Evolutionary conservation across 2,329 filamentous ascomycete genomes (phyloP).

Genomic region (Arthrobotrys sinensis): DNA sequence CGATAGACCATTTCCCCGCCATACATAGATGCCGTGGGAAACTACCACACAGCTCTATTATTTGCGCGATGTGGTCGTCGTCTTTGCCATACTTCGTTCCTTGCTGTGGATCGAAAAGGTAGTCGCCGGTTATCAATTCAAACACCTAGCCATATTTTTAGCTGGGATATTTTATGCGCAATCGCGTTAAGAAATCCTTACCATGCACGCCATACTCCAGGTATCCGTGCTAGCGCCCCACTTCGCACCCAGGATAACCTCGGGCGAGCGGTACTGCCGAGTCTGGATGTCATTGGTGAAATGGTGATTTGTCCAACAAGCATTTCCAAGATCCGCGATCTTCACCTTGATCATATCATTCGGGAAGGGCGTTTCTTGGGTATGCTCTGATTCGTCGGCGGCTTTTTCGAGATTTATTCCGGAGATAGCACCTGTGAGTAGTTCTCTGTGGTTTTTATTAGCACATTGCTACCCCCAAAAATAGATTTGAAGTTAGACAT

Average conservation of each 20-base stretch:
- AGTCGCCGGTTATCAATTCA: conserved; percentile 97
- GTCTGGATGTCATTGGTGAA: conserved; percentile 99
- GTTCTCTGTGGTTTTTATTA: conserved; percentile 74
- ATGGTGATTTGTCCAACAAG: conserved; percentile 98
- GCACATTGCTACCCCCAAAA: neutral
- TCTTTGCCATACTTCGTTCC: conserved; percentile 99
- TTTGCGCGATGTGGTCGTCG: conserved; percentile 98
- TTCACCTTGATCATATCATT: conserved; percentile 95
- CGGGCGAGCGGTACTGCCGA: conserved; percentile 94
- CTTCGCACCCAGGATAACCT: conserved; percentile 95
- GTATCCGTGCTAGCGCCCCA: conserved; percentile 99
- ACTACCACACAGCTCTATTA: conserved; percentile 93
- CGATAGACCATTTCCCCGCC: conserved; percentile 95
- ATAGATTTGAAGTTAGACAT: conserved; percentile 68
- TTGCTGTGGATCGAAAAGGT: conserved; percentile 97
- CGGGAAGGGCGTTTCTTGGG: conserved; percentile 64
- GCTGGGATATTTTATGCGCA: neutral
- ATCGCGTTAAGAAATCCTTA: conserved; percentile 70
- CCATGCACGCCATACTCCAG: conserved; percentile 99
- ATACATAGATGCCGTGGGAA: conserved; percentile 94
- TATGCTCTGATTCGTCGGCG: conserved; percentile 74
- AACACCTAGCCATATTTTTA: conserved; percentile 78
- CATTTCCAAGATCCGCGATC: conserved; percentile 97
- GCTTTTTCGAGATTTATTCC: conserved; percentile 91
- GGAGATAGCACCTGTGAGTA: conserved; percentile 92